These are phyloP conservation scores for Candida albicans DNA, from an alignment of 1,139 yeast genomes.

Conservation along the genomic window DNA sequence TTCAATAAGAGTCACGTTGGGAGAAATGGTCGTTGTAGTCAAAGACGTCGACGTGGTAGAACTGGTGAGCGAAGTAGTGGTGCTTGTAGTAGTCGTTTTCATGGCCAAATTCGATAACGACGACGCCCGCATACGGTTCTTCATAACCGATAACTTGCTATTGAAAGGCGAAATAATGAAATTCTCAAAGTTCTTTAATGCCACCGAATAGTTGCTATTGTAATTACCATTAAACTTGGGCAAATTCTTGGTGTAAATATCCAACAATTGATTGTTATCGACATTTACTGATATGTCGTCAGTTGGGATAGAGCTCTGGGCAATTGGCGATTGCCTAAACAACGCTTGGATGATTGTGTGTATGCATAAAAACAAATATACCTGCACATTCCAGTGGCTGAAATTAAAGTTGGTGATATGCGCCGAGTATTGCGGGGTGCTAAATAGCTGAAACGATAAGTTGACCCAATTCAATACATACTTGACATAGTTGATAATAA, in stretches of 20 bases:
- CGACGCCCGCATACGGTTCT: constrained; percentile 15
- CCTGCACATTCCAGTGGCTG: constrained; percentile 9
- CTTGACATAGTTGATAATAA: constrained; percentile 30
- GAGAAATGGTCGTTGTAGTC: constrained; percentile 18
- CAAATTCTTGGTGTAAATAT: constrained; percentile 12
- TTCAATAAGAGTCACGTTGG: constrained; percentile 30
- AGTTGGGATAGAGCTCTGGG: constrained; percentile 15
- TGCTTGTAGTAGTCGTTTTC: constrained; percentile 10
- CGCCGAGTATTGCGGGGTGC: constrained; percentile 4
- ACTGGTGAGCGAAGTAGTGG: constrained; percentile 15
- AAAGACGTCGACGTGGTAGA: constrained; percentile 17
- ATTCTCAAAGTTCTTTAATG: constrained; percentile 56
- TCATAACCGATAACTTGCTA: constrained; percentile 21
- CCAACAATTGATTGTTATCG: constrained; percentile 15
- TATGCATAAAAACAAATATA: constrained; percentile 16
- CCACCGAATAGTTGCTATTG: constrained; percentile 30
- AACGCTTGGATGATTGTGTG: constrained; percentile 16
- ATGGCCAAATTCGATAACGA: constrained; percentile 12
- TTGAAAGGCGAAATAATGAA: constrained; percentile 47
- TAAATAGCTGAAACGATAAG: constrained; percentile 12
- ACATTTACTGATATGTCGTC: constrained; percentile 14
- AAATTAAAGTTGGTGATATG: constrained; percentile 13
- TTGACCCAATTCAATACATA: constrained; percentile 22
- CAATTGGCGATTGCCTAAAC: constrained; percentile 13
- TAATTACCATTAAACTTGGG: constrained; percentile 3